These are phyloP conservation scores for Piper betle DNA, from an alignment of 164 flowering plant genomes.

Conservation along the genomic window DNA sequence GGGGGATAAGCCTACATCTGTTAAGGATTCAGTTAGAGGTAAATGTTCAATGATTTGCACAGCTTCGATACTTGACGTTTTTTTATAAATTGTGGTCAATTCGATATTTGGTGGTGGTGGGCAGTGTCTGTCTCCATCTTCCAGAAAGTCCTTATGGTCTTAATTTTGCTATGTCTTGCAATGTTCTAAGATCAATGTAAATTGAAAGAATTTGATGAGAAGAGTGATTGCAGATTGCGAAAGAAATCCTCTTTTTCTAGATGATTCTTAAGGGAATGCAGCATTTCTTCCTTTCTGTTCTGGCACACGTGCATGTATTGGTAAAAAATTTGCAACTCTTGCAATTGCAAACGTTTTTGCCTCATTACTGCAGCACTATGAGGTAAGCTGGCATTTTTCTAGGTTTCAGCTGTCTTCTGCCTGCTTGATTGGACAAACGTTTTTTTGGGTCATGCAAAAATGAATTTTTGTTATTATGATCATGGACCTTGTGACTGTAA, in stretches of 20 bases:
- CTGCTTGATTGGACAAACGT: neutral
- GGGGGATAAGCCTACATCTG: conserved; percentile 14
- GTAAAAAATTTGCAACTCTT: conserved; percentile 35
- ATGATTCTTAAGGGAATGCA: conserved; percentile 28
- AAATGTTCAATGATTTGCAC: neutral
- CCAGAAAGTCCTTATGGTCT: no score
- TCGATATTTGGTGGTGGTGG: no score
- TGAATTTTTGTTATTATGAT: no score
- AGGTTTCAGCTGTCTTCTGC: neutral
- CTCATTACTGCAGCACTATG: conserved; percentile 37
- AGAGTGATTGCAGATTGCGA: conserved; percentile 3
- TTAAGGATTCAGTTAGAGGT: neutral
- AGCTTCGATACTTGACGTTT: neutral
- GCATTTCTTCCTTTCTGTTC: conserved; percentile 60
- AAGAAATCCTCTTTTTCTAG: conserved; percentile 19
- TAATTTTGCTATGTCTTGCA: neutral
- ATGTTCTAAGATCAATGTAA: no score
- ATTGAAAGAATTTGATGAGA: no score
- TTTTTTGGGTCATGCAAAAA: no score
- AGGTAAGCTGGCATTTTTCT: conserved; percentile 35
- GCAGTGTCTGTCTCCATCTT: no score
- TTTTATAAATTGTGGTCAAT: neutral
- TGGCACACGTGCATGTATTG: conserved; percentile 51
- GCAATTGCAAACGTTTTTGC: conserved; percentile 40
- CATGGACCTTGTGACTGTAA: no score